Conservation (phyloP, 345 rosid genomes). For the Ailanthus altissimus region DNA sequence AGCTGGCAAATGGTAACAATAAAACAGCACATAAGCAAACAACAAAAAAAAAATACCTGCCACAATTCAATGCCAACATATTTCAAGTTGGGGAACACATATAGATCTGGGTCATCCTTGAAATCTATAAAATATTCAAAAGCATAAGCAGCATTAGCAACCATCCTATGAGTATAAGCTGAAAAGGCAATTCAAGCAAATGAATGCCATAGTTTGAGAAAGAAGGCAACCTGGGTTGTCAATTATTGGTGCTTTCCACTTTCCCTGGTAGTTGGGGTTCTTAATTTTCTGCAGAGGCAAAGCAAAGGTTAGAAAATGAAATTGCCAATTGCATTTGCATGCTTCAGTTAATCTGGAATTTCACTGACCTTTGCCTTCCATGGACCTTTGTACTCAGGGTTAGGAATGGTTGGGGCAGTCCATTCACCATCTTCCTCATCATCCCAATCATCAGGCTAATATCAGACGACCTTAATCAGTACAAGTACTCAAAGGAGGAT, state of each 20-base stretch:
- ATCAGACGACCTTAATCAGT: slow-evolving; percentile 16
- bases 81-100: slow-evolving; percentile 87
- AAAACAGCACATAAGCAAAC: background rate
- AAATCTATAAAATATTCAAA: slow-evolving; percentile 52
- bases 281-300: slow-evolving; percentile 70
- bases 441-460: slow-evolving; percentile 99
- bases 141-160: slow-evolving; percentile 2
- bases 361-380: slow-evolving; percentile 86
- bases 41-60: slow-evolving; percentile 61
- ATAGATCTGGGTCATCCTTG: slow-evolving; percentile 91
- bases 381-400: slow-evolving; percentile 96
- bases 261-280: slow-evolving; percentile 93
- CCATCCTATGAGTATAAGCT: background rate
- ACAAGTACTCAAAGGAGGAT: background rate
- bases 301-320: background rate
- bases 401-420: slow-evolving; percentile 92
- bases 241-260: slow-evolving; percentile 96
- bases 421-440: slow-evolving; percentile 99
- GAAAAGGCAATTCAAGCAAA: background rate
- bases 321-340: slow-evolving; percentile 11
- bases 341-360: slow-evolving; percentile 4
- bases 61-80: slow-evolving; percentile 96
- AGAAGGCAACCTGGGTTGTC: slow-evolving; percentile 86
- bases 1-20: background rate
- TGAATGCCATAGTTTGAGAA: background rate